Evolutionary conservation across 441 rosid species (phyloP), one percentile per base, ranked within the genome.

Genomic region (Sinapis alba): DNA sequence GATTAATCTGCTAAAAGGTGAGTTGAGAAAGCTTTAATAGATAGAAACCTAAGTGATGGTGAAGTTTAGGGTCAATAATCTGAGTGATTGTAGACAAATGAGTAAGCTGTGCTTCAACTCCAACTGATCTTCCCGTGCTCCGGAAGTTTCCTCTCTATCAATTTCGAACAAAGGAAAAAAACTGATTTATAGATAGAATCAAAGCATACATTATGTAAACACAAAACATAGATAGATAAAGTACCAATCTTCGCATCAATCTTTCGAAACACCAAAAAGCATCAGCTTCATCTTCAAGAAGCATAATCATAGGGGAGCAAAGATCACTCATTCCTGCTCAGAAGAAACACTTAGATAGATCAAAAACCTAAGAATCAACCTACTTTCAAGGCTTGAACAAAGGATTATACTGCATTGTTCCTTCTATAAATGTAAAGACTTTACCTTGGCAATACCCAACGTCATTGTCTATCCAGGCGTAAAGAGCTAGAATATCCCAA

Each of bases 311-410:
- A 43, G 98, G 98, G 65, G 99, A 95, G 80, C 99, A 95, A 65
- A 93, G 91, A 81, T 95, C 99, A 56, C 98, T 95, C 98, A 95
- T 95, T 80, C 98, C n/a, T n/a, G n/a, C n/a, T n/a, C n/a, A n/a
- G n/a, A n/a, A n/a, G n/a, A n/a, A n/a, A n/a, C n/a, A n/a, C n/a
- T n/a, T n/a, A n/a, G n/a, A n/a, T n/a, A n/a, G n/a, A n/a, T n/a
- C n/a, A n/a, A n/a, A n/a, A n/a, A n/a, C n/a, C n/a, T n/a, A n/a
- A n/a, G n/a, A n/a, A n/a, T n/a, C n/a, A n/a, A n/a, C n/a, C n/a
- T n/a, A n/a, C n/a, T n/a, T n/a, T n/a, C n/a, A n/a, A n/a, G n/a
- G n/a, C n/a, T n/a, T n/a, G n/a, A n/a, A n/a, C n/a, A n/a, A n/a
- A n/a, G n/a, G n/a, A n/a, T n/a, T n/a, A n/a, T n/a, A n/a, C n/a